A percentile compares a stretch with the other conserved stretches of the same genome.
Evolutionary conservation across 2,329 filamentous ascomycete genomes (phyloP).

Genomic region (Arachnomyces sp.): DNA sequence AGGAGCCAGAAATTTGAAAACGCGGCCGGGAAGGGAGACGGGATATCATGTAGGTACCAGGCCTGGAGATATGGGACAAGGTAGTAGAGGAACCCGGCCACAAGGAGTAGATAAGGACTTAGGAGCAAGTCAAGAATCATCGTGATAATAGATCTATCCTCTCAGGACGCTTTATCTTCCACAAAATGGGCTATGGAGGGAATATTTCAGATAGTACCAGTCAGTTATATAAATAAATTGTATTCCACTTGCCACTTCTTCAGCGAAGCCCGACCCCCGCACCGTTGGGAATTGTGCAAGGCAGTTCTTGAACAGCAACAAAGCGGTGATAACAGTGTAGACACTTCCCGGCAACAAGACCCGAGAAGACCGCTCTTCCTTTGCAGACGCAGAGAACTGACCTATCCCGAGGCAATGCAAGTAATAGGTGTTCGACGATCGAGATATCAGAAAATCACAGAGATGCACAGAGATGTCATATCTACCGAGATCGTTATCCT

Average conservation of each 20-base stretch:
- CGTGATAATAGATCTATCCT: background rate
- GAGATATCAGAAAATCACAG: too few relatives aligned
- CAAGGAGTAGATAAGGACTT: slow-evolving; percentile 37
- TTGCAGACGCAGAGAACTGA: background rate
- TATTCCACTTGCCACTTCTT: too few relatives aligned
- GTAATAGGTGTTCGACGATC: background rate
- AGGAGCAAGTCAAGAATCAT: slow-evolving; percentile 27
- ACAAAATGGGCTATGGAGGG: too few relatives aligned
- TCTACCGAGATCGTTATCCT: too few relatives aligned
- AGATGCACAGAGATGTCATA: too few relatives aligned
- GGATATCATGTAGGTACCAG: slow-evolving; percentile 45
- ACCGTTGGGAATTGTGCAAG: too few relatives aligned
- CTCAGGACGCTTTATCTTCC: slow-evolving; percentile 1
- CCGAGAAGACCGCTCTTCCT: background rate
- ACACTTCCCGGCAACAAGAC: too few relatives aligned
- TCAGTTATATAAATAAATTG: slow-evolving; percentile 1
- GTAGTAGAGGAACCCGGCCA: slow-evolving; percentile 48
- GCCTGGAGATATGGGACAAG: slow-evolving; percentile 52
- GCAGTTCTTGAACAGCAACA: too few relatives aligned
- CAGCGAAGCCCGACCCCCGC: too few relatives aligned
- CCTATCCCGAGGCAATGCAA: background rate
- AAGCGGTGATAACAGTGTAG: too few relatives aligned
- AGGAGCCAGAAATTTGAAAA: slow-evolving; percentile 80
- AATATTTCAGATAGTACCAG: slow-evolving; percentile 6
- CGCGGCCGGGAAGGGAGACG: slow-evolving; percentile 47